Percentiles rank a stretch among this genome's conserved stretches.
Conservation (phyloP, 2,329 filamentous ascomycete species). For the Curvularia verruculosa region DNA sequence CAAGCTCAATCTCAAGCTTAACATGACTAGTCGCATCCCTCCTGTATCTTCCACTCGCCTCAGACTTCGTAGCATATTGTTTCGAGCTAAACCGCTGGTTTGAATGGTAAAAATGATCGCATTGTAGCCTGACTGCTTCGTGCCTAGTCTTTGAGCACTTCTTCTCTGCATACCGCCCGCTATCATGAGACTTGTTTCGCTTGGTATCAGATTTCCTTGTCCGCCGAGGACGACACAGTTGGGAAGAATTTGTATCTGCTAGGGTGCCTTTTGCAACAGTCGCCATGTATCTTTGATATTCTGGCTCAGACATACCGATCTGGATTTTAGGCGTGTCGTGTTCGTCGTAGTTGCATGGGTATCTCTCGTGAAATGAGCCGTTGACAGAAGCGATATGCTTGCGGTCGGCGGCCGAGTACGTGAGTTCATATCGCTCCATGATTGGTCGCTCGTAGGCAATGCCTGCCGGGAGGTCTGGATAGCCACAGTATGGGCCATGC, state of each 20-base stretch:
- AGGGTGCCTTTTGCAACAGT: not conserved
- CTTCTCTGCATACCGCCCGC: not conserved
- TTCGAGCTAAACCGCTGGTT: constrained; percentile 2
- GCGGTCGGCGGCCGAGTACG: constrained; percentile 7
- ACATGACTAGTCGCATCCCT: not conserved
- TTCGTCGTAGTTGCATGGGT: constrained; percentile 8
- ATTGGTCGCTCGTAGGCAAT: constrained; percentile 10
- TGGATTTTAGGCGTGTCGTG: constrained; percentile 2
- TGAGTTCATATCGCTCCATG: constrained; percentile 2
- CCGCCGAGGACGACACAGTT: not conserved
- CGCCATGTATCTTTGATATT: constrained; percentile 5
- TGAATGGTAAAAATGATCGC: constrained; percentile 1
- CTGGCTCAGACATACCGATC: not conserved
- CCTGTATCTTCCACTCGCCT: not conserved
- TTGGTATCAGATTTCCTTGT: not conserved
- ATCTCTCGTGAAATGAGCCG: constrained; percentile 6
- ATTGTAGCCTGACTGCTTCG: constrained; percentile 1
- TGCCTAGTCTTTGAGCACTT: not conserved
- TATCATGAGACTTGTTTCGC: not conserved
- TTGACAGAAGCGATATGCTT: not conserved
- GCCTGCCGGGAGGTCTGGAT: constrained; percentile 2
- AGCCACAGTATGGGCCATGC: not conserved
- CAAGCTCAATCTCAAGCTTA: not conserved
- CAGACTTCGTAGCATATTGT: not conserved
- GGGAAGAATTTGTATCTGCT: not conserved